Evolutionary conservation across 163 green algal genomes (phyloP).

Genomic region (Scenedesmus sp.): DNA sequence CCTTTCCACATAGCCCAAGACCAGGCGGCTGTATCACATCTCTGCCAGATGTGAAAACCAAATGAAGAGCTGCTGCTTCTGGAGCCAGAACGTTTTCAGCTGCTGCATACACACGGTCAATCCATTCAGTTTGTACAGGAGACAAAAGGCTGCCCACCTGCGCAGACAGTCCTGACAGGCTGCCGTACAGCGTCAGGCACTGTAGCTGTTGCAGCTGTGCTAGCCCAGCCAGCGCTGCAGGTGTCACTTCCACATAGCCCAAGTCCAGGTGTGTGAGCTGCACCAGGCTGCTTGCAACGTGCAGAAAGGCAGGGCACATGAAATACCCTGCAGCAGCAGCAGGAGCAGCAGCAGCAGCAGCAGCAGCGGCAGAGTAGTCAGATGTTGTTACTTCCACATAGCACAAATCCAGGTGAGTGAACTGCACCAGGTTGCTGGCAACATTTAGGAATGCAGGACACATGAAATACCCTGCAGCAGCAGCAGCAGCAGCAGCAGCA

Average conservation of each 20-base stretch:
- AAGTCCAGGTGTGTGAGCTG: conserved; percentile 34
- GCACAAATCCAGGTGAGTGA: conserved; percentile 27
- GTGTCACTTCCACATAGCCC: neutral
- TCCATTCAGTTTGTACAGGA: no score
- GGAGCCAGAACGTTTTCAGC: no score
- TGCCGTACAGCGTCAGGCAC: conserved; percentile 25
- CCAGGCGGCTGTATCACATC: no score
- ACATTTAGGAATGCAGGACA: neutral
- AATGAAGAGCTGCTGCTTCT: no score
- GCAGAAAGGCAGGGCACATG: conserved; percentile 13
- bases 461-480: conserved; percentile 21
- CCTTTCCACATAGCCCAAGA: no score
- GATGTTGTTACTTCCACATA: conserved; percentile 3
- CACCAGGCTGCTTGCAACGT: neutral
- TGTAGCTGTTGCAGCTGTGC: conserved; percentile 1
- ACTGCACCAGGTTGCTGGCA: neutral
- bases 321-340: conserved; percentile 10
- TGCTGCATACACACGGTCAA: no score
- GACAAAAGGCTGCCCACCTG: neutral
- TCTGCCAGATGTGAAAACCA: no score
- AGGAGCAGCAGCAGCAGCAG: neutral
- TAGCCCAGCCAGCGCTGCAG: neutral
- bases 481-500: neutral
- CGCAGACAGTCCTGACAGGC: neutral
- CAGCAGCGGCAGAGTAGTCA: no score